Base-by-base conservation (phyloP, 2,329 filamentous ascomycete species). In the Ophiocordyceps sinensis region DNA sequence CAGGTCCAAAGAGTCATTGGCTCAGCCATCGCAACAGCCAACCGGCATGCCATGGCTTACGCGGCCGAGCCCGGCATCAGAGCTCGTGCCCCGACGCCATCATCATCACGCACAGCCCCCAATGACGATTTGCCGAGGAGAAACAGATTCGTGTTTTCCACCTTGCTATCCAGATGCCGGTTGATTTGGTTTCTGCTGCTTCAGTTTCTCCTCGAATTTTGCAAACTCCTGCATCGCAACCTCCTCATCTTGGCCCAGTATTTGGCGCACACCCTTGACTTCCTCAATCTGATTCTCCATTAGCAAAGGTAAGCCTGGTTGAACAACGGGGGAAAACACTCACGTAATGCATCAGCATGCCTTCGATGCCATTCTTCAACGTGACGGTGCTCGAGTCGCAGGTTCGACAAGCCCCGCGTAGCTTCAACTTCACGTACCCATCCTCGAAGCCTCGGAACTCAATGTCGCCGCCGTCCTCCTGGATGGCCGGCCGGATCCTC, bases 331-430 rank as follows among this genome's bases (percentile, higher is more conserved):
- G 17, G 23, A 23, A 15, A 40, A 41, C 19, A 77, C 82, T 74
- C 62, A 87, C 83, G 61, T 91, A 91, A 61, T 89, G 85, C 85
- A 94, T 95, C 59, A 96, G 62, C 91, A 98, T 96, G 49, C 85
- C 85, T 71, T 98, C 91, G 51, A 98, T 98, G 7, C 91, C 91
- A 59, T 93, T 96, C 71, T 94, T 94, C 50, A 98, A 64, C 28
- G 91, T 98, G 30, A 95, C 88, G 0, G 91, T 96, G 59, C 88
- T 95, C 37, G 85, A 94, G 61, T 96, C 91, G 60, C 91, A 98
- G 17, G 89, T 96, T 49, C 91, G 73, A 63, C 91, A 98, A 17
- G 91, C 91, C 14, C 91, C 91, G 38, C 89, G 73, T 53, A 98
- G 64, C 71, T 94, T 95, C 53, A 94, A 59, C 52, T 77, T 59